Percentiles rank a stretch among this genome's conserved stretches.
Conservation (phyloP, 2,329 filamentous ascomycete genomes). For the Davidsoniella neocaledoniae region DNA sequence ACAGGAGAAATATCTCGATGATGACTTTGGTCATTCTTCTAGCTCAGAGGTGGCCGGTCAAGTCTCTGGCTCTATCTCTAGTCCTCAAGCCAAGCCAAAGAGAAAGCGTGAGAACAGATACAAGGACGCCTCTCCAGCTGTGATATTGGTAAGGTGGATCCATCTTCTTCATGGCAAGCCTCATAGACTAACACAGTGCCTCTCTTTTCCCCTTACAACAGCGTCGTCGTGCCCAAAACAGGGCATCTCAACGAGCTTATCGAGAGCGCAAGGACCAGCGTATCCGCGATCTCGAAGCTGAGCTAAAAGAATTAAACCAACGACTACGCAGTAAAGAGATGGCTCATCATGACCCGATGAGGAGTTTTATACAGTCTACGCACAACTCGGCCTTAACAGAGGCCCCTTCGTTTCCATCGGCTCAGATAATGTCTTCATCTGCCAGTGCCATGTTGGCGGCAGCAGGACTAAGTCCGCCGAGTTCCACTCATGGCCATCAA, state of each 20-base stretch:
- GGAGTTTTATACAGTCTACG: not conserved
- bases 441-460: too few relatives aligned
- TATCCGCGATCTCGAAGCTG: constrained; percentile 12
- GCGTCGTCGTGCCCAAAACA: constrained; percentile 20
- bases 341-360: too few relatives aligned
- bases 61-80: too few relatives aligned
- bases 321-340: constrained; percentile 16
- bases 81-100: constrained; percentile 19
- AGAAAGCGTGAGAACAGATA: constrained; percentile 35
- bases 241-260: constrained; percentile 20
- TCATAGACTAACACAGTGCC: constrained; percentile 7
- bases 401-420: not conserved
- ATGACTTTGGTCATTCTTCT: not conserved
- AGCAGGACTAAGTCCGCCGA: too few relatives aligned
- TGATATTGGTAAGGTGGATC: constrained; percentile 26
- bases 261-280: constrained; percentile 18
- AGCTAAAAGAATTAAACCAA: constrained; percentile 15
- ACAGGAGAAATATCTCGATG: constrained; percentile 4
- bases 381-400: not conserved
- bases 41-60: not conserved
- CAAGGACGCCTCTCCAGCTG: constrained; percentile 33
- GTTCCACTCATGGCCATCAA: too few relatives aligned
- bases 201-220: constrained; percentile 7
- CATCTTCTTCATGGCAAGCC: not conserved
- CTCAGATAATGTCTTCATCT: not conserved